phyloP scores from a whole-genome alignment of 2,329 filamentous ascomycete species.

The Penicillium decumbens region DNA sequence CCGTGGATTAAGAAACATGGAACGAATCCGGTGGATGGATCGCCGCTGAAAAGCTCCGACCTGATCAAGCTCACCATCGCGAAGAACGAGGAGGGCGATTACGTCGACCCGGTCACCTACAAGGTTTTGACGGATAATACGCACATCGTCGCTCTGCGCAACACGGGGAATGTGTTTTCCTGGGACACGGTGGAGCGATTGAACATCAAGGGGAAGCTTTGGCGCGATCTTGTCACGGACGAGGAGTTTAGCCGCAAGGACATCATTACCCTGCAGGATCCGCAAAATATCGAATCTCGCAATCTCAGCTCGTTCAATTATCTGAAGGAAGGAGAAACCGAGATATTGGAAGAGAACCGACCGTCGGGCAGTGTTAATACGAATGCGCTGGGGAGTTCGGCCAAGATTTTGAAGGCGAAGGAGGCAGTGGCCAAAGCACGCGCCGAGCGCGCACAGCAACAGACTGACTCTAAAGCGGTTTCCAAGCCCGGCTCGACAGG shows the following conservation, averaged over 20 bases:
- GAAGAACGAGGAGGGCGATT: conserved; percentile 85
- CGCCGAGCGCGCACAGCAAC: conserved; percentile 61
- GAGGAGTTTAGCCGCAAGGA: conserved; percentile 81
- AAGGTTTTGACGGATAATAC: conserved; percentile 98
- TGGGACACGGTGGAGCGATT: conserved; percentile 93
- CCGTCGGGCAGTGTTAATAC: conserved; percentile 66
- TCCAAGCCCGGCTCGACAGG: conserved; percentile 21
- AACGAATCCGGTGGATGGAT: conserved; percentile 84
- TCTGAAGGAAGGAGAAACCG: conserved; percentile 71
- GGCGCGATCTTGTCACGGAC: conserved; percentile 85
- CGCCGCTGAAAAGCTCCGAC: conserved; percentile 72
- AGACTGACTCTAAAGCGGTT: conserved; percentile 40
- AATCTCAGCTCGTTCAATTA: conserved; percentile 87
- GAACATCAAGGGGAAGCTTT: conserved; percentile 96
- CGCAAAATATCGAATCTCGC: conserved; percentile 76
- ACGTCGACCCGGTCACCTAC: conserved; percentile 93
- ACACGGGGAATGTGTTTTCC: conserved; percentile 89
- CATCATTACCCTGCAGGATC: conserved; percentile 94
- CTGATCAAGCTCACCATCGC: conserved; percentile 87
- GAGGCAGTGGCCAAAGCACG: conserved; percentile 90
- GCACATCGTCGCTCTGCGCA: conserved; percentile 82
- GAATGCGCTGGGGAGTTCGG: conserved; percentile 68
- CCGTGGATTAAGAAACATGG: conserved; percentile 91
- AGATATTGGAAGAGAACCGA: conserved; percentile 64
- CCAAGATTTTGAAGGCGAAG: conserved; percentile 84